These are phyloP conservation scores for Coniosporium uncinatum DNA, from an alignment of 2,329 filamentous ascomycete genomes.

Conservation along the genomic window DNA sequence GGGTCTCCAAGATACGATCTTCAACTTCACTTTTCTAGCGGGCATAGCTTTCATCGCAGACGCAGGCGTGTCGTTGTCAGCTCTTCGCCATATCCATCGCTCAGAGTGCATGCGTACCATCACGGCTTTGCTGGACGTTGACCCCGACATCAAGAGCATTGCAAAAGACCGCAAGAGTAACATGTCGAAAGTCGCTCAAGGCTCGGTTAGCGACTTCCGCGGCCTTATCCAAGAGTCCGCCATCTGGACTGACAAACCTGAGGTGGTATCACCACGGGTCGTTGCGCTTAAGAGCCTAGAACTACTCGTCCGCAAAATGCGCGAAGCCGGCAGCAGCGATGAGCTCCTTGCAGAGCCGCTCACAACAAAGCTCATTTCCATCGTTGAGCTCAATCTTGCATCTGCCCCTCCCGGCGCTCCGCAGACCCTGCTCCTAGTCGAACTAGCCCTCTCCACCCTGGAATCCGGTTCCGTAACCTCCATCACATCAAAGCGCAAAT, in stretches of 20 bases:
- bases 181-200: slow-evolving; percentile 59
- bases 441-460: slow-evolving; percentile 42
- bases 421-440: slow-evolving; percentile 17
- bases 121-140: slow-evolving; percentile 43
- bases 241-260: slow-evolving; percentile 53
- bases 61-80: slow-evolving; percentile 53
- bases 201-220: slow-evolving; percentile 49
- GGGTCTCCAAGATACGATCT: slow-evolving; percentile 31
- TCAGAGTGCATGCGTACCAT: slow-evolving; percentile 52
- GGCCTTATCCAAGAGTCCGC: slow-evolving; percentile 43
- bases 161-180: slow-evolving; percentile 61
- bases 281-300: slow-evolving; percentile 61
- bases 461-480: slow-evolving; percentile 39
- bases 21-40: slow-evolving; percentile 57
- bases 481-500: slow-evolving; percentile 24
- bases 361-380: slow-evolving; percentile 32
- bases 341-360: slow-evolving; percentile 35
- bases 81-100: slow-evolving; percentile 49
- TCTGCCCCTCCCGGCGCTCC: too few species aligned
- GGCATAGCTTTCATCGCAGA: slow-evolving; percentile 58
- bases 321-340: slow-evolving; percentile 38
- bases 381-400: slow-evolving; percentile 27
- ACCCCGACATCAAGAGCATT: slow-evolving; percentile 53
- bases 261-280: slow-evolving; percentile 53
- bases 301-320: slow-evolving; percentile 45